Base-by-base conservation (phyloP, 2,329 filamentous ascomycete genomes). In the Penicillium crustosum region DNA sequence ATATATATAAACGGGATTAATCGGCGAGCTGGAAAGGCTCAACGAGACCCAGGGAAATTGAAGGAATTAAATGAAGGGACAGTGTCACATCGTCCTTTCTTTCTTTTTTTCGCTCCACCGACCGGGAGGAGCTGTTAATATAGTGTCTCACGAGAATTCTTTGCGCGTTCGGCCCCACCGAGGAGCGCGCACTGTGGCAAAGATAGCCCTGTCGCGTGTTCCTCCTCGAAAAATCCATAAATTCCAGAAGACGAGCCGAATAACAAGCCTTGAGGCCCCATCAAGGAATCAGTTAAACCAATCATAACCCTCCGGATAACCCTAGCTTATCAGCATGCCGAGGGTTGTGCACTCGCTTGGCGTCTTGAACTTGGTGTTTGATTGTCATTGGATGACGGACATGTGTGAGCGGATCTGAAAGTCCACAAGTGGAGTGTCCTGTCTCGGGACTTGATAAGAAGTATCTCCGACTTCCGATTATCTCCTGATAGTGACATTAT, bases 21-120 rank as follows among this genome's bases (percentile, higher is more conserved):
- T 53, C 57, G 58, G 59, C 61, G 64, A 66, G 65, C 66, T 64
- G 29, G 45, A 25, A 38, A 62, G 53, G 62, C 65, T 67, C 66
- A 53, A 50, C 49, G 55, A 57, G 55, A 59, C 58, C 60, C 58
- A 62, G 50, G 25, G 56, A 53, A 49, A 50, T 61, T 58, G 41
- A 52, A 56, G 36, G 54, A 49, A 51, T 41, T 51, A 38, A 49
- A 29, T 47, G n/a, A 2, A 29, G 33, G 21, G 25, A 52, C 36
- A 57, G 52, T 38, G 43, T 61, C 67, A 68, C 64, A 67, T 69
- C 53, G 39, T 62, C n/a, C 5, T 23, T 23, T 58, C 56, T 59
- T 61, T 58, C 53, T 62, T 65, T 63, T 58, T 58, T 60, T 35
- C 33, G 52, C 36, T 63, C 57, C 61, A 66, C 61, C 21, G 61